Evolutionary conservation across 176 grass and related monocot species (phyloP), one percentile per base, ranked within the genome.

Genomic region (Musa schizocarpa): DNA sequence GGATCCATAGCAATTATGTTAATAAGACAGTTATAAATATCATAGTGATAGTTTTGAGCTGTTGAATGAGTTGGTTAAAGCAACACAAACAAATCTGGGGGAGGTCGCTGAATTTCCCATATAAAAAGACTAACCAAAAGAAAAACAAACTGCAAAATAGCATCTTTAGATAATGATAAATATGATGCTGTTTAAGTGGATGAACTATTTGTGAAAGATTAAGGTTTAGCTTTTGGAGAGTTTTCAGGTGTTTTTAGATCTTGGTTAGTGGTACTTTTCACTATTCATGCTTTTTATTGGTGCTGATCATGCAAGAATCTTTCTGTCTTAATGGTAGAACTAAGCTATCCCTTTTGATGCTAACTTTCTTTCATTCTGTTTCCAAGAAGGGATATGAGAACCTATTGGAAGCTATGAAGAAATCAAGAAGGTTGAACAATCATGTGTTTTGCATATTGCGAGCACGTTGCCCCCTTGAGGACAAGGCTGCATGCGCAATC

Each of bases 331-430:
- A 43, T 43, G 34, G 34, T 43, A 43, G 34, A 43, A 43, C 34
- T 43, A 43, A 6, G 34, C 34, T 43, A 5, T 43, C 34, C 7
- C 0, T 69, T 69, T 16, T 69, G 66, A 50, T 69, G 14, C 68
- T 74, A 29, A 20, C 17, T 57, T 57, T 23, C 26, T 69, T 48
- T 13, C 48, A 48, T 69, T 49, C 21, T 64, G n/a, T 16, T 26
- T 51, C 2, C 2, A 7, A 50, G 10, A 82, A 98, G 95, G 88
- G 88, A 27, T 89, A 91, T 54, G 95, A 98, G 78, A 81, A 66
- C 67, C 85, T 98, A 50, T 80, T 98, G 75, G 95, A 98, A 89
- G 90, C 95, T 1, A 89, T 98, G 89, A 98, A 86, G 86, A 98
- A 98, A 75, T 88, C 90, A 2, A 93, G 95, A 80, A 93, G 95